Base-by-base conservation (phyloP, 805 yeast genomes). In the Wickerhamiella spandovensis region DNA sequence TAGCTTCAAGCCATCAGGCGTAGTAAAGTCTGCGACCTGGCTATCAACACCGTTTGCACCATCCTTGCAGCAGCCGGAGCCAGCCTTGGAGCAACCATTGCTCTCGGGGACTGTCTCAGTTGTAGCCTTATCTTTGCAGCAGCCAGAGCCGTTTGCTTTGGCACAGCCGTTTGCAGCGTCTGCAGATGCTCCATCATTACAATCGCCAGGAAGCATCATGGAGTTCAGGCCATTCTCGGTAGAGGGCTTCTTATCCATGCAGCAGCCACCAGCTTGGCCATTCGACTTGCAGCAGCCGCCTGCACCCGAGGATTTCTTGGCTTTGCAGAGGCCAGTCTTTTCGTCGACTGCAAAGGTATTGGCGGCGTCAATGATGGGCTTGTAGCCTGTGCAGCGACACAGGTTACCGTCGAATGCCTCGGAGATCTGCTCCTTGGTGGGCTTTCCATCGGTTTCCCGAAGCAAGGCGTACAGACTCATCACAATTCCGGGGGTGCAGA, bases 401-500 rank as follows among this genome's bases (percentile, higher is more conserved):
- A 72, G 59, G 48, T 72, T 72, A 5, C 76, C 75, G 53, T 72
- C 77, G 42, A 73, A 64, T 1, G 75, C 71, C 51, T 72, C 76
- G 35, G 64, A 58, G 6, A 72, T 63, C 46, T 70, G 68, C 46
- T 69, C 68, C 46, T 67, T 64, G 1, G 70, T 60, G 5, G 70
- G 70, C 12, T 54, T 54, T 24, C 72, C 71, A 9, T 67, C 62
- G 25, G 68, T 63, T 32, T 69, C 63, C 32, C 76, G 61, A 23
- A 72, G 56, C 47, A 72, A 56, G 1, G 74, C 66, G 48, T 72
- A 72, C 47, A 72, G 54, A 38, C 73, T 68, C 77, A 72, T 72
- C 9, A 72, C 74, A 47, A 72, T 72, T 5, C 77, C 77, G 0
- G 76, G 77, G 6, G 77, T 72, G 54, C 77, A 72, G 55, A 72